Conservation (phyloP, 176 grass and related monocot genomes). For the Raddia distichophylla region DNA sequence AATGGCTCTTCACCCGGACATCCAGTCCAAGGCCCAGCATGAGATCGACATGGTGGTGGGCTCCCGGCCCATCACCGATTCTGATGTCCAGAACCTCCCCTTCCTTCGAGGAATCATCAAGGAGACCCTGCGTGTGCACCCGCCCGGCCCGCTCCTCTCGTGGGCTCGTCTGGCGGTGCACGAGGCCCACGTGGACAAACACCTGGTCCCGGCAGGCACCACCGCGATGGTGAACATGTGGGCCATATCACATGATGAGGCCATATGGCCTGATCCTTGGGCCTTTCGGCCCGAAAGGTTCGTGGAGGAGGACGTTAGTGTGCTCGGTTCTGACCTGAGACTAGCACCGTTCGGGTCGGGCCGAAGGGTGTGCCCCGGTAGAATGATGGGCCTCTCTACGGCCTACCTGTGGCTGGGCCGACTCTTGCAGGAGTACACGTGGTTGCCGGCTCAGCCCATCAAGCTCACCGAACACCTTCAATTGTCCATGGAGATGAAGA, state of each 20-base stretch:
- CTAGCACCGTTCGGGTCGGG: slow-evolving; percentile 46
- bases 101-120: slow-evolving; percentile 35
- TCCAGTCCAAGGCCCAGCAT: slow-evolving; percentile 37
- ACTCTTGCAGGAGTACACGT: slow-evolving; percentile 31
- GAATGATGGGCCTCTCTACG: slow-evolving; percentile 34
- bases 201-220: slow-evolving; percentile 33
- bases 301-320: not conserved
- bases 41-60: slow-evolving; percentile 30
- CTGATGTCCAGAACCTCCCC: not conserved
- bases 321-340: slow-evolving; percentile 34
- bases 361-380: slow-evolving; percentile 40
- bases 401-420: slow-evolving; percentile 24
- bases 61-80: not conserved
- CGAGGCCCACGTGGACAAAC: slow-evolving; percentile 25
- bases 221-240: slow-evolving; percentile 65
- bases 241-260: slow-evolving; percentile 50
- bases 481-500: slow-evolving; percentile 57
- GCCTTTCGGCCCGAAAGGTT: slow-evolving; percentile 47
- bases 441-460: not conserved
- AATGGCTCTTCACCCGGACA: slow-evolving; percentile 38
- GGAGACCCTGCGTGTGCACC: slow-evolving; percentile 47
- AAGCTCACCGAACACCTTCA: slow-evolving; percentile 26
- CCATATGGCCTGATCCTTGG: slow-evolving; percentile 46
- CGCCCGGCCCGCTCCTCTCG: slow-evolving; percentile 48
- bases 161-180: slow-evolving; percentile 43